These are phyloP conservation scores for Jamesozyma rosinii DNA, from an alignment of 805 yeast genomes.

Conservation along the genomic window DNA sequence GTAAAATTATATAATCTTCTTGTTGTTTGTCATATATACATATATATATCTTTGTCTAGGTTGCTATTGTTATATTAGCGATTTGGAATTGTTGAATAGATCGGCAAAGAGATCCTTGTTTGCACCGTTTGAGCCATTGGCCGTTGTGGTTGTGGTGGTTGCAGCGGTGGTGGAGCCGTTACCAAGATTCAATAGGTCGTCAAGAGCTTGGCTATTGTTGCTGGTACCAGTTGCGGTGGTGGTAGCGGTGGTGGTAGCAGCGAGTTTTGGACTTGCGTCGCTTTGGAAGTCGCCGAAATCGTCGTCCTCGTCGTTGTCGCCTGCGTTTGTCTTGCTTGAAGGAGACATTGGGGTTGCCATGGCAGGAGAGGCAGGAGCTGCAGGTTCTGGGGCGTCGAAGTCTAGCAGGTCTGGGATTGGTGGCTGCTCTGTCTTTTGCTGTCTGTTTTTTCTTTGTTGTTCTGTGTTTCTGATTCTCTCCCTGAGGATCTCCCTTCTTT, in stretches of 20 bases:
- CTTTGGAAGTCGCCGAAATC: constrained; percentile 33
- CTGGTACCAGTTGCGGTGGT: constrained; percentile 7
- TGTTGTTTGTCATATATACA: too few species aligned
- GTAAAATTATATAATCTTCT: too few species aligned
- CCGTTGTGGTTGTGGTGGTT: constrained; percentile 9
- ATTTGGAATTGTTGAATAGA: constrained; percentile 26
- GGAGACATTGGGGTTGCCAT: too few species aligned
- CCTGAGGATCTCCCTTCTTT: constrained; percentile 31
- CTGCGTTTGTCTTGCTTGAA: background rate
- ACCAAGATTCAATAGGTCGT: constrained; percentile 14
- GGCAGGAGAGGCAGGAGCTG: background rate
- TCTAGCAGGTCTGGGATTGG: constrained; percentile 27
- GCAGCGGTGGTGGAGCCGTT: constrained; percentile 6
- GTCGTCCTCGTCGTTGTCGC: constrained; percentile 22
- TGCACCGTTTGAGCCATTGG: constrained; percentile 5
- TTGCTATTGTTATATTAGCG: constrained; percentile 16
- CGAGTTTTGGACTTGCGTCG: constrained; percentile 15
- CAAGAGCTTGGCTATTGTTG: constrained; percentile 4
- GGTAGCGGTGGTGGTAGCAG: constrained; percentile 3
- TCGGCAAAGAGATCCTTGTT: constrained; percentile 25
- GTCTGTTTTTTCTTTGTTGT: constrained; percentile 23
- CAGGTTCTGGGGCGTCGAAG: constrained; percentile 15
- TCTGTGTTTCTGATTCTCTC: constrained; percentile 29
- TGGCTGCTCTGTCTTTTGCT: constrained; percentile 15
- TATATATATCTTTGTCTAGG: too few species aligned